phyloP scores from a whole-genome alignment of 2,329 filamentous ascomycete genomes.

The Colletotrichum shisoi region DNA sequence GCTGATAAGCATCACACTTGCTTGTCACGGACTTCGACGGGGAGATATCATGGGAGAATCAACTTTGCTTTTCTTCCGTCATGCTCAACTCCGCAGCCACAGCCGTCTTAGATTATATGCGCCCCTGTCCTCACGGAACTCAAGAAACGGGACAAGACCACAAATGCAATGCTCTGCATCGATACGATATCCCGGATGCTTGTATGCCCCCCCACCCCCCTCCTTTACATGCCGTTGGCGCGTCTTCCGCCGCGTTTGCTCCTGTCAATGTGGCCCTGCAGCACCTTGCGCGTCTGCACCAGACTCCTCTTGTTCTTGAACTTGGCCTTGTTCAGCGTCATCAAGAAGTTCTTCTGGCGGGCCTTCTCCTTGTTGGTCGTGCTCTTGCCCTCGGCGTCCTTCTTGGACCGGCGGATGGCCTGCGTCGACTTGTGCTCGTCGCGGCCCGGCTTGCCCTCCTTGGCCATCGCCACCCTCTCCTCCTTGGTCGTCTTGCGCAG shows the following conservation, averaged over 20 bases:
- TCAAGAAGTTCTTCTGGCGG: constrained; percentile 96
- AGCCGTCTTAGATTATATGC: constrained; percentile 7
- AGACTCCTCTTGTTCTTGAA: constrained; percentile 94
- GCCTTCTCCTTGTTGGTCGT: constrained; percentile 98
- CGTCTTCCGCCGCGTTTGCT: constrained; percentile 84
- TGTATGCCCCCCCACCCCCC: neutral
- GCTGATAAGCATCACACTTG: too few relatives aligned
- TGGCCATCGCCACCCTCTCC: constrained; percentile 83
- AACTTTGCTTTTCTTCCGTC: neutral
- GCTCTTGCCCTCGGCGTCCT: constrained; percentile 88
- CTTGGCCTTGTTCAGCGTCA: constrained; percentile 97
- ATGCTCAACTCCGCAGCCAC: neutral
- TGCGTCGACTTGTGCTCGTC: constrained; percentile 85
- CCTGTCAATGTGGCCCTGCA: constrained; percentile 82
- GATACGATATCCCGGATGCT: neutral
- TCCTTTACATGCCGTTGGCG: constrained; percentile 62
- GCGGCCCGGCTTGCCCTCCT: constrained; percentile 79
- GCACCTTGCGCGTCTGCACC: constrained; percentile 79
- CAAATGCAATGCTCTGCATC: neutral
- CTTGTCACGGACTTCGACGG: neutral
- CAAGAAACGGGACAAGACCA: neutral
- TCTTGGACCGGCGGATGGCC: constrained; percentile 84
- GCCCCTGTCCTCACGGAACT: neutral
- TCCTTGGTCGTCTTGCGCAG: constrained; percentile 88
- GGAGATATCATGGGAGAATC: neutral